Evolutionary conservation across 2,329 filamentous ascomycete species (phyloP), one percentile per base, ranked within the genome.

Genomic region (Pseudogymnoascus sp.): DNA sequence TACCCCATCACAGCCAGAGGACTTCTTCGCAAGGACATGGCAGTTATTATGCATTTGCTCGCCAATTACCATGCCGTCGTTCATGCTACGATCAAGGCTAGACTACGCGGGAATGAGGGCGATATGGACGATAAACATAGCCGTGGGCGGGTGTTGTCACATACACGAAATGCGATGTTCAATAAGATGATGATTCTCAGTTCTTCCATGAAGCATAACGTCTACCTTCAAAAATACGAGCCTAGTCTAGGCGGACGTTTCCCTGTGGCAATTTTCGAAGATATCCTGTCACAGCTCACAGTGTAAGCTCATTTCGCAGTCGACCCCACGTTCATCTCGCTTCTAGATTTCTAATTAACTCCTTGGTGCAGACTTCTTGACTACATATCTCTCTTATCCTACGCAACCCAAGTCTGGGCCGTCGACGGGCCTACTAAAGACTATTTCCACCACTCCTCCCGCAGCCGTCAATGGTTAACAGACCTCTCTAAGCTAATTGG

Each of bases 61-160:
- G 88, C 87, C 2, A 90, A 89, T 69, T 88, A 88, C 72, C 90
- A 89, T 71, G 86, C 84, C 3, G 83, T 87, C 66, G 85, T 89
- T 68, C 83, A 88, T 68, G 85, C 88, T 66, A 88, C 87, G 0
- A 80, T 90, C 16, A 80, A 80, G 61, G 76, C 81, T 7, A 80
- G 84, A 6, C 79, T 90, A 40, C 78, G 80, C 3, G 82, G 82
- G n/a, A 78, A 80, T 16, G 80, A 82, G 25, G 84, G 82, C 3
- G 80, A 86, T 61, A 72, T 76, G 18, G 75, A 72, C 1, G 70
- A 64, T 53, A 64, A 63, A 46, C 79, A 25, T 82, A 84, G 64
- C 73, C 72, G 1, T 80, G 79, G 2, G 5, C 59, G 59, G 23
- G 28, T 61, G 59, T 42, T 61, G 28, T 38, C 28, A 2, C 36